Evolutionary conservation across 2,329 filamentous ascomycete species (phyloP), one percentile per base, ranked within the genome.

Genomic region (Colletotrichum camelliae): DNA sequence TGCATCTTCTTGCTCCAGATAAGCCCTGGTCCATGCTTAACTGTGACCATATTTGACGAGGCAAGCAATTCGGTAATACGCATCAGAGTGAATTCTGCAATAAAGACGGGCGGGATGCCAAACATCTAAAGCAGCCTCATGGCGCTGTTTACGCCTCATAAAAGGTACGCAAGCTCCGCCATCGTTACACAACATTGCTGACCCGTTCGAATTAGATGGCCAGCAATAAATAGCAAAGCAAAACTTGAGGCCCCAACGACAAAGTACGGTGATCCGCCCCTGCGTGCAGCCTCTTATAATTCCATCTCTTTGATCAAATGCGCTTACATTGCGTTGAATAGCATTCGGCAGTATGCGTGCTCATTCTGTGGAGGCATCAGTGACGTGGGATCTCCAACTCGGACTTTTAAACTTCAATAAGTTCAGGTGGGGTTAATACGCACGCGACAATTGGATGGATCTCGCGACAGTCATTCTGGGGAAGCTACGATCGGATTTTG

Each of bases 401-500:
- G 18, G 24, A 72, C 33, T 62, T 39, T 15, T 27, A 69, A 21
- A 24, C 24, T 37, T 9, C 24, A 31, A 35, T 6, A 43, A 27
- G 69, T 60, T 57, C 43, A 48, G 35, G 64, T 69, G 74, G 73
- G 61, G 27, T 69, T 24, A 10, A 12, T 48, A 35, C 7, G 15
- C n/a, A 21, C 35, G 21, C 57, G 16, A 29, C 52, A 35, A 76
- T 76, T 76, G 74, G 74, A 24, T 60, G 43, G 70, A 76, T 76
- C 74, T 76, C 70, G 64, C 58, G 57, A 48, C 24, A 57, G 58
- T 52, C 27, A 62, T 72, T 65, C 70, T 74, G 64, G 74, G 74
- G 58, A 74, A 76, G 37, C 48, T 66, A 60, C 33, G 64, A 76
- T 76, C 70, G 70, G 31, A 65, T 69, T 74, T 39, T 31, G 15